phyloP scores from a whole-genome alignment of 2,329 filamentous ascomycete genomes.

The Pseudocercospora crystallina region DNA sequence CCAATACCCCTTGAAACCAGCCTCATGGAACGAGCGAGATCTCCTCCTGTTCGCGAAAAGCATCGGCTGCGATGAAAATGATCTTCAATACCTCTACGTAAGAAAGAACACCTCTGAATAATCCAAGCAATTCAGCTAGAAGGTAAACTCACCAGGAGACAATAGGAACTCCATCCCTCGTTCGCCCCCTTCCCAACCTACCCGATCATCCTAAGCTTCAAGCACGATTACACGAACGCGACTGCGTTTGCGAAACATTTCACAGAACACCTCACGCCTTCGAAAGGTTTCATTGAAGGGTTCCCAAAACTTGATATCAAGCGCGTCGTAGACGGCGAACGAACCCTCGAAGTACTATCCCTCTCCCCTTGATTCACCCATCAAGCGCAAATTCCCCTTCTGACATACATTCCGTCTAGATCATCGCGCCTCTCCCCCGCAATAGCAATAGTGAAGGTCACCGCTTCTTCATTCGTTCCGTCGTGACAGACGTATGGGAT shows the following conservation, averaged over 20 bases:
- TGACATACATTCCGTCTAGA: too few species aligned
- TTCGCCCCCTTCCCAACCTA: conserved; percentile 89
- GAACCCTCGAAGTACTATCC: conserved; percentile 68
- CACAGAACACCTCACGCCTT: conserved; percentile 52
- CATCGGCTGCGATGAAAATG: conserved; percentile 77
- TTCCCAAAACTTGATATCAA: conserved; percentile 73
- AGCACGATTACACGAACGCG: conserved; percentile 68
- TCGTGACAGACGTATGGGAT: conserved; percentile 82
- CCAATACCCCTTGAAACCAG: conserved; percentile 72
- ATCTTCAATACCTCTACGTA: conserved; percentile 91
- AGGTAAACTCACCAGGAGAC: conserved; percentile 44
- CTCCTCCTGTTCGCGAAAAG: conserved; percentile 84
- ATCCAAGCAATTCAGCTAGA: conserved; percentile 4
- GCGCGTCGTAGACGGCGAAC: conserved; percentile 79
- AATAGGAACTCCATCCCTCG: conserved; percentile 71
- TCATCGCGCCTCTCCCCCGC: conserved; percentile 73
- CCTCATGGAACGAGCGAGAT: conserved; percentile 77
- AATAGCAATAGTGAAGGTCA: too few species aligned
- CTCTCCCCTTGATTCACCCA: conserved; percentile 66
- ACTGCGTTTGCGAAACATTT: conserved; percentile 79
- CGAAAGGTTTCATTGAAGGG: conserved; percentile 60
- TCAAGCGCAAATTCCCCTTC: too few species aligned
- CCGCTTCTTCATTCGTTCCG: conserved; percentile 72
- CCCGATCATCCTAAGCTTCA: conserved; percentile 79
- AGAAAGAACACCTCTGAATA: conserved; percentile 25